Evolutionary conservation across 805 yeast genomes (phyloP), one percentile per base, ranked within the genome.

Genomic region (Candida pseudofarinosa): DNA sequence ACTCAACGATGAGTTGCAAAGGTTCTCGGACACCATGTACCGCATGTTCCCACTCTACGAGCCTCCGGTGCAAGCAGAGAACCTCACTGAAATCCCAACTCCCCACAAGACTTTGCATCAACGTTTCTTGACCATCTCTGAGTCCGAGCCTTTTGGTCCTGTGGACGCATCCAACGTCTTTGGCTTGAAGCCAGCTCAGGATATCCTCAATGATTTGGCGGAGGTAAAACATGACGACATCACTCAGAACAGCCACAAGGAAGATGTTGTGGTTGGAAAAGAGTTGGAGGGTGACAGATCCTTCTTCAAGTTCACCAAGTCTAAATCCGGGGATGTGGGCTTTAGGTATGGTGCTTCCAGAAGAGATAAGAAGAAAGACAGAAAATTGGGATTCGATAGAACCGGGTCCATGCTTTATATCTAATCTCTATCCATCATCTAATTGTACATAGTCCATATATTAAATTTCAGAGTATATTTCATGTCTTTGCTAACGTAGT

Each of bases 61-160:
- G 36, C 62, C 69, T 20, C 60, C 65, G 4, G 48, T 53, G 13
- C 55, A 56, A 19, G 73, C 81, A 7, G 96, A 90, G 58, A 86
- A 88, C 59, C 72, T 89, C 58, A 85, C 96, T n/a, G 97, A 91
- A 71, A 87, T 90, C 71, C 97, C 97, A 28, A 81, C 86, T 40
- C 96, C 96, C 26, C 77, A 80, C 50, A 87, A 84, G 65, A 85
- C 96, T 2, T 71, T 83, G 49, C 81, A 80, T 49, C 88, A 95
- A 50, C 74, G 91, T 50, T 90, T 90, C 71, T 66, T 88, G 59
- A 85, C 95, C 10, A 83, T 91, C 60, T 91, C 96, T 7, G 99
- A 91, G 67, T 82, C 89, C 19, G 95, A 89, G 68, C 96, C 96
- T 7, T 90, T 91, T 60, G 97, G 97, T 4, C 96, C 97, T 4